These are phyloP conservation scores for Crucibulum cyathiforme DNA, from an alignment of 1,284 basidiomycete species.

Conservation along the genomic window DNA sequence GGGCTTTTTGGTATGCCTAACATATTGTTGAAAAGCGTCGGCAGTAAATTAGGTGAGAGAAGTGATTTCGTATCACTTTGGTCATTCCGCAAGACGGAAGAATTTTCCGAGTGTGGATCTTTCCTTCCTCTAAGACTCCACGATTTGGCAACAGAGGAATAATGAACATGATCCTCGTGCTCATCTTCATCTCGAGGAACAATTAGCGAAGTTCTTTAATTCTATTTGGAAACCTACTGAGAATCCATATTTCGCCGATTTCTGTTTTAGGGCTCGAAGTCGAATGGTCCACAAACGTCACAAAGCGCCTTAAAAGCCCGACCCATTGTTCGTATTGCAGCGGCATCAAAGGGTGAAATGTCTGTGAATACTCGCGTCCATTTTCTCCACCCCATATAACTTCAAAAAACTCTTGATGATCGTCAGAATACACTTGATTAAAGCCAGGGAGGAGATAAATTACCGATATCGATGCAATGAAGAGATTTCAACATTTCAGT, in stretches of 20 bases:
- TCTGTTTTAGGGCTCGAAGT: conserved; percentile 18
- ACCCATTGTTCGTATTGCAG: conserved; percentile 45
- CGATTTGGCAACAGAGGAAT: conserved; percentile 34
- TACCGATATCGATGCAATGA: conserved; percentile 36
- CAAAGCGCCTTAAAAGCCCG: conserved; percentile 32
- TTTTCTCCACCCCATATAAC: conserved; percentile 34
- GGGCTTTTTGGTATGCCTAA: background rate
- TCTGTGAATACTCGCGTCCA: conserved; percentile 19
- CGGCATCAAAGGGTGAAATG: conserved; percentile 29
- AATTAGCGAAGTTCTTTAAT: conserved; percentile 1
- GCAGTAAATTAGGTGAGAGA: conserved; percentile 37
- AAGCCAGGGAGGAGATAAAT: background rate
- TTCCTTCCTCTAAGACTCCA: conserved; percentile 47
- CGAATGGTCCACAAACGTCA: conserved; percentile 25
- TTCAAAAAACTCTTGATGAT: conserved; percentile 32
- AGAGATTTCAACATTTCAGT: conserved; percentile 26
- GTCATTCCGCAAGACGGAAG: conserved; percentile 36
- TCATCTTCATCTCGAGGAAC: conserved; percentile 32
- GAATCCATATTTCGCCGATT: conserved; percentile 6
- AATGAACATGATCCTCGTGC: conserved; percentile 28
- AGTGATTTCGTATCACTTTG: conserved; percentile 19
- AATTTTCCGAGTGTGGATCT: conserved; percentile 41
- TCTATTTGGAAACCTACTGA: background rate
- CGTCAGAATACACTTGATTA: background rate
- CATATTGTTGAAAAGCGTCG: conserved; percentile 22